A percentile compares a stretch with the other conserved stretches of the same genome.
Evolutionary conservation across 2,329 filamentous ascomycete species (phyloP).

Genomic region (Aspergillus vadensis): DNA sequence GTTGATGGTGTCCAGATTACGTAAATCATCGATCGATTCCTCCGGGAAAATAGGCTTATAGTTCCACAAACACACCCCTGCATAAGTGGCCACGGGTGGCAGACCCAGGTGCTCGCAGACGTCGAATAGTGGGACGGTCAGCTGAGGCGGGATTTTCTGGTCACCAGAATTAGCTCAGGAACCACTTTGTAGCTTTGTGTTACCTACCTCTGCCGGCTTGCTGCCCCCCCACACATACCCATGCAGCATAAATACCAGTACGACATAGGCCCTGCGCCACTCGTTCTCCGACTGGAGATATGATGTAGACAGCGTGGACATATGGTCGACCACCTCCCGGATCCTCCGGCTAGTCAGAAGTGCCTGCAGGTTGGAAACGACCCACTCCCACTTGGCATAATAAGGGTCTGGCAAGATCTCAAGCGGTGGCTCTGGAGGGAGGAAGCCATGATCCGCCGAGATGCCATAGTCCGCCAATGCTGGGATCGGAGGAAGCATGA

Average conservation of each 20-base stretch:
- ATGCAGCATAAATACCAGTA: slow-evolving; percentile 79
- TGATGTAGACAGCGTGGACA: slow-evolving; percentile 81
- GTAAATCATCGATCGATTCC: slow-evolving; percentile 77
- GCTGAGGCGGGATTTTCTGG: slow-evolving; percentile 70
- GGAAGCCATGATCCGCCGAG: slow-evolving; percentile 71
- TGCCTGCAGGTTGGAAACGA: slow-evolving; percentile 81
- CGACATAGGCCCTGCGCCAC: slow-evolving; percentile 84
- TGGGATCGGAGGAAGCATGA: slow-evolving; percentile 52
- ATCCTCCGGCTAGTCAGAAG: slow-evolving; percentile 83
- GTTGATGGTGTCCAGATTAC: slow-evolving; percentile 83
- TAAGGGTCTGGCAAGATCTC: slow-evolving; percentile 82
- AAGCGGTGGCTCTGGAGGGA: slow-evolving; percentile 78
- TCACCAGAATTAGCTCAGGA: slow-evolving; percentile 5
- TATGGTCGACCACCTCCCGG: slow-evolving; percentile 72
- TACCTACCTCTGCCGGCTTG: slow-evolving; percentile 67
- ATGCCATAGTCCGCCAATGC: slow-evolving; percentile 72
- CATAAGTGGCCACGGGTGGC: slow-evolving; percentile 91
- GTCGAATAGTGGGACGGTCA: slow-evolving; percentile 79
- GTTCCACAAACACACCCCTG: slow-evolving; percentile 92
- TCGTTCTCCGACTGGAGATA: slow-evolving; percentile 81
- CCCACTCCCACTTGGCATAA: slow-evolving; percentile 92
- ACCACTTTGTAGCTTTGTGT: background rate
- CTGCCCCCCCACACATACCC: slow-evolving; percentile 88
- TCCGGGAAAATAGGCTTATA: slow-evolving; percentile 87
- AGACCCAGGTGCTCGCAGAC: slow-evolving; percentile 79